phyloP scores from a whole-genome alignment of 2,329 filamentous ascomycete species.

The Tolypocladium nubicola region DNA sequence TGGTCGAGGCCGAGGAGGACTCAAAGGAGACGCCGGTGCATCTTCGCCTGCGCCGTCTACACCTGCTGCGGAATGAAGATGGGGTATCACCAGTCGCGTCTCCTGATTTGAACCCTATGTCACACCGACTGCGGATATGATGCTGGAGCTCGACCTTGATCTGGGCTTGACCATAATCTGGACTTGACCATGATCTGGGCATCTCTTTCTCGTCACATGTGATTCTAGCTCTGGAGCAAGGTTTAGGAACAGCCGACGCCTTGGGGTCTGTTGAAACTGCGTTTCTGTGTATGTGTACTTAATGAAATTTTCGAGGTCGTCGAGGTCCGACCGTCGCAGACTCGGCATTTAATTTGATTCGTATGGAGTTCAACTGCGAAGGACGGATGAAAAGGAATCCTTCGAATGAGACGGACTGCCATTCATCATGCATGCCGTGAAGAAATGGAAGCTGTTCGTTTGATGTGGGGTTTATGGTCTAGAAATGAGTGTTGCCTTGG shows the following conservation, averaged over 20 bases:
- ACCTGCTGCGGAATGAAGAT: conserved; percentile 28
- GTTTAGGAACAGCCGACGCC: conserved; percentile 6
- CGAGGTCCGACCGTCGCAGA: conserved; percentile 15
- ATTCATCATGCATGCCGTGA: background rate
- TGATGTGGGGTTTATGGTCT: background rate
- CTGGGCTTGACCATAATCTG: background rate
- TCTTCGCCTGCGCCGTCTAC: conserved; percentile 42
- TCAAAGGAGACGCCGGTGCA: conserved; percentile 47
- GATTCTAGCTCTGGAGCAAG: conserved; percentile 11
- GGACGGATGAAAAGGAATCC: background rate
- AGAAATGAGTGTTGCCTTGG: background rate
- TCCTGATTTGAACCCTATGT: background rate
- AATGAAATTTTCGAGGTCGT: conserved; percentile 22
- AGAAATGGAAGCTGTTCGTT: background rate
- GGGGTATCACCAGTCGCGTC: background rate
- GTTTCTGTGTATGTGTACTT: conserved; percentile 22
- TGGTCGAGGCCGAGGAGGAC: conserved; percentile 43
- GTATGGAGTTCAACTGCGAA: conserved; percentile 18
- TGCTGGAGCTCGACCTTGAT: background rate
- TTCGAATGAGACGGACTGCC: background rate
- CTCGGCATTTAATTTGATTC: conserved; percentile 19
- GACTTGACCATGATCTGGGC: background rate
- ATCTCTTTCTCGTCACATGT: conserved; percentile 6
- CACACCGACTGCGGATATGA: background rate
- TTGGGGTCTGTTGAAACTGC: conserved; percentile 3